Evolutionary conservation across 805 yeast species (phyloP).

Genomic region (Kuraishia piskuri): DNA sequence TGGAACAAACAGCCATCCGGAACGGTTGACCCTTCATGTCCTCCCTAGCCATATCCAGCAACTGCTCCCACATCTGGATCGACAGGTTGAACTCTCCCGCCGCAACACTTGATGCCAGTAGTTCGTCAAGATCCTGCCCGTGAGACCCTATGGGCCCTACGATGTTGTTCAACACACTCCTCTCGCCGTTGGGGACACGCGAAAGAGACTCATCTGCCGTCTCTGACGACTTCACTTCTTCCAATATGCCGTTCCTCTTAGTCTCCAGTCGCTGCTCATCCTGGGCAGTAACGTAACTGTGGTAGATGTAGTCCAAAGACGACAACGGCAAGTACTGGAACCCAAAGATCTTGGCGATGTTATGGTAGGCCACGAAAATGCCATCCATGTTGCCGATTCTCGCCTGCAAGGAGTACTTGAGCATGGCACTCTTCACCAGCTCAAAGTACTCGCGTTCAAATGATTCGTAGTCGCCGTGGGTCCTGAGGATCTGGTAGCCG

Average conservation of each 20-base stretch:
- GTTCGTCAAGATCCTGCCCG: conserved; percentile 23
- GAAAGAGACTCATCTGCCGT: conserved; percentile 10
- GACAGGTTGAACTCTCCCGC: conserved; percentile 61
- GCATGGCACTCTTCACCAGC: conserved; percentile 61
- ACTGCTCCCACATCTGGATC: conserved; percentile 37
- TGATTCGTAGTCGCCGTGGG: conserved; percentile 66
- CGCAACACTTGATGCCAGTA: conserved; percentile 43
- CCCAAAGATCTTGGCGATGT: conserved; percentile 72
- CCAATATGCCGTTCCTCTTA: conserved; percentile 3
- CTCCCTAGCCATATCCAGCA: conserved; percentile 30
- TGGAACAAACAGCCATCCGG: conserved; percentile 22
- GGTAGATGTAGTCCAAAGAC: conserved; percentile 60
- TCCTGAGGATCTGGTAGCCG: conserved; percentile 56
- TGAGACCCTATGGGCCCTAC: conserved; percentile 18
- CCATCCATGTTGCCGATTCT: conserved; percentile 97
- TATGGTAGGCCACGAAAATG: conserved; percentile 86
- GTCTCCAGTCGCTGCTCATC: conserved; percentile 2
- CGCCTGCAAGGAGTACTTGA: conserved; percentile 87
- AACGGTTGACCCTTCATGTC: conserved; percentile 25
- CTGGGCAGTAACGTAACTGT: conserved; percentile 20
- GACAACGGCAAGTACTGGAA: conserved; percentile 77
- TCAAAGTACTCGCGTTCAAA: conserved; percentile 75
- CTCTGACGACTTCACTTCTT: background rate
- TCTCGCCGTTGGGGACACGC: background rate
- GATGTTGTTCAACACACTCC: conserved; percentile 10